Conservation (phyloP, 805 yeast genomes). For the Suhomyces prunicola region DNA sequence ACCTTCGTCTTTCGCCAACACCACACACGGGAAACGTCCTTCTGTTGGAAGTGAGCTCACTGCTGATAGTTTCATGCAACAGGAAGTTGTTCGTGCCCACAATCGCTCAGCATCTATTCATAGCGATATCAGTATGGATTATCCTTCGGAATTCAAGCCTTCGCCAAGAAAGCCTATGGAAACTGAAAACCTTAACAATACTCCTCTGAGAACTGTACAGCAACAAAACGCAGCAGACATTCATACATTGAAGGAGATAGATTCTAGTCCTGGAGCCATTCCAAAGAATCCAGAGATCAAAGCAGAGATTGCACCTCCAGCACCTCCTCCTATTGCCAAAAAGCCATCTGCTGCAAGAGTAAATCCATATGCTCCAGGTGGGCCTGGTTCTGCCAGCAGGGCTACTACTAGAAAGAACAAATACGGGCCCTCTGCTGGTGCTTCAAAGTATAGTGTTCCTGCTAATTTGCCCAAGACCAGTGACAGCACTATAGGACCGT, state of each 20-base stretch:
- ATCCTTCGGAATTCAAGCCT: slow-evolving; percentile 25
- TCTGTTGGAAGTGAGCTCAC: slow-evolving; percentile 21
- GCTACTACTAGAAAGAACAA: slow-evolving; percentile 16
- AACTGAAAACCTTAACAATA: background rate
- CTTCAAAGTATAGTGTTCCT: slow-evolving; percentile 10
- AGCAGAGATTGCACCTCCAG: background rate
- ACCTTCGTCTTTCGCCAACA: slow-evolving; percentile 2
- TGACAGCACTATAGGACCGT: background rate
- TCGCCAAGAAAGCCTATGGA: slow-evolving; percentile 4
- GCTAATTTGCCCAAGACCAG: slow-evolving; percentile 1
- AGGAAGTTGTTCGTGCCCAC: slow-evolving; percentile 12
- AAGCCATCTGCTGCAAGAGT: slow-evolving; percentile 6
- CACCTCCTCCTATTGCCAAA: slow-evolving; percentile 14
- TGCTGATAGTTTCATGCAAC: slow-evolving; percentile 15
- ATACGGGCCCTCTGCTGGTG: slow-evolving; percentile 24
- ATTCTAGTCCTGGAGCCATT: background rate
- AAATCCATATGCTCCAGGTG: slow-evolving; percentile 40
- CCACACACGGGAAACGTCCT: slow-evolving; percentile 13
- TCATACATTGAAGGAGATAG: background rate
- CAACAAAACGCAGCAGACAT: background rate
- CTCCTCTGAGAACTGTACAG: background rate
- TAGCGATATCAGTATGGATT: slow-evolving; percentile 32
- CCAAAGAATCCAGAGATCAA: background rate
- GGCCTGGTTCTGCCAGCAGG: slow-evolving; percentile 6
- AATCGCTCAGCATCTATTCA: slow-evolving; percentile 28